phyloP scores from a whole-genome alignment of 2,329 filamentous ascomycete genomes.

The Neopestalotiopsis sp. region DNA sequence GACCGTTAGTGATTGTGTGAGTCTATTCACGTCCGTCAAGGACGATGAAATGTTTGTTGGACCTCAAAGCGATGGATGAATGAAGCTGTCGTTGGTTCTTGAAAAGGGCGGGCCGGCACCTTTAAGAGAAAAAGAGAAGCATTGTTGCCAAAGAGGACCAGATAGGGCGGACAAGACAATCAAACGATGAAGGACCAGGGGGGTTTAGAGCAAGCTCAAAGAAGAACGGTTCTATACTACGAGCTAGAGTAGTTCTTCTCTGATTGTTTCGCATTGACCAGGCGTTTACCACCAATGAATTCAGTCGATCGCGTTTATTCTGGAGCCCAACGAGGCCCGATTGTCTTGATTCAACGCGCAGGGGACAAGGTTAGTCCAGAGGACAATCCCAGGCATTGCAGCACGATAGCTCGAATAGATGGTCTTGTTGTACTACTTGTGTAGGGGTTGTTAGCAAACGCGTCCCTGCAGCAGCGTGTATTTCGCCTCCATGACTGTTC shows the following conservation, averaged over 20 bases:
- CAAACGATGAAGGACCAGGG: constrained; percentile 22
- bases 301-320: constrained; percentile 27
- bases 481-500: background rate
- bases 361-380: constrained; percentile 23
- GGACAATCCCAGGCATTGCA: constrained; percentile 24
- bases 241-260: constrained; percentile 4
- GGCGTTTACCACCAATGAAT: constrained; percentile 34
- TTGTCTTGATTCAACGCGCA: constrained; percentile 23
- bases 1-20: constrained; percentile 24
- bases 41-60: constrained; percentile 28
- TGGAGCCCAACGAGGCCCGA: constrained; percentile 31
- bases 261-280: constrained; percentile 33
- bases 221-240: constrained; percentile 4
- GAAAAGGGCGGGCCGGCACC: constrained; percentile 26
- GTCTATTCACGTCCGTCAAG: constrained; percentile 33
- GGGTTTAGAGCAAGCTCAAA: constrained; percentile 5
- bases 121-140: constrained; percentile 27
- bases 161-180: constrained; percentile 24
- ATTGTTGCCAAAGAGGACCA: constrained; percentile 10
- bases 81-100: constrained; percentile 18
- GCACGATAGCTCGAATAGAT: constrained; percentile 5
- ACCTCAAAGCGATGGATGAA: constrained; percentile 27
- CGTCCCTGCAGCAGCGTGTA: constrained; percentile 1
- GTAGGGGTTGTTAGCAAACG: constrained; percentile 2
- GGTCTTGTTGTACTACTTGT: background rate